Evolutionary conservation across 1,139 yeast genomes (phyloP).

Genomic region (Candida sojae): DNA sequence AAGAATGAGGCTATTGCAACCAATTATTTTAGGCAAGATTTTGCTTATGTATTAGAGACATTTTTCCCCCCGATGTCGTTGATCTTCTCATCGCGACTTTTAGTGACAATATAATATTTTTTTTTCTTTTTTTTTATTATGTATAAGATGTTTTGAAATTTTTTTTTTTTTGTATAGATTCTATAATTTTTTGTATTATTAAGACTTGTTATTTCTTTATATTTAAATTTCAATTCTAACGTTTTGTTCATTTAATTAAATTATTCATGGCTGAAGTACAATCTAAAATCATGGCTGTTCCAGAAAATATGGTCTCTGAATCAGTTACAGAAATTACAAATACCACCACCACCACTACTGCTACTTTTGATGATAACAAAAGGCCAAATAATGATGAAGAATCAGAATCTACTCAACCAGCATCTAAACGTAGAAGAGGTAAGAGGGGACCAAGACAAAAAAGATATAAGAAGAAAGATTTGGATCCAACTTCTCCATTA

Average conservation of each 20-base stretch:
- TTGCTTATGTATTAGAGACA: slow-evolving; percentile 1
- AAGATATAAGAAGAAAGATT: slow-evolving; percentile 58
- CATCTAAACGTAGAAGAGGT: slow-evolving; percentile 16
- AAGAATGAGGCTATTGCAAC: not conserved
- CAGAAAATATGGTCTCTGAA: not conserved
- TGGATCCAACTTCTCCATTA: slow-evolving; percentile 76
- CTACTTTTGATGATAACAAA: slow-evolving; percentile 11
- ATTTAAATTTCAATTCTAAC: not conserved
- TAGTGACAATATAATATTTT: not conserved
- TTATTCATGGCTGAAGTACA: not conserved
- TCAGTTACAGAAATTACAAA: not conserved
- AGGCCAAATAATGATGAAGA: slow-evolving; percentile 7
- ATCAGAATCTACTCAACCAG: not conserved
- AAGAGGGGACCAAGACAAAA: slow-evolving; percentile 15
- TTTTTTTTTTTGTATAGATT: slow-evolving; percentile 1
- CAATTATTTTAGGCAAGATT: not conserved
- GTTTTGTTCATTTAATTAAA: too few species aligned
- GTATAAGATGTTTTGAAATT: not conserved
- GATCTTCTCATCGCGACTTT: slow-evolving; percentile 1
- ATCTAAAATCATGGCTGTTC: not conserved
- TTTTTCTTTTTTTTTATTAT: not conserved
- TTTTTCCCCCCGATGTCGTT: slow-evolving; percentile 1
- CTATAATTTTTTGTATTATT: slow-evolving; percentile 3
- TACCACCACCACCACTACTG: not conserved
- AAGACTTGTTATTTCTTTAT: not conserved